Evolutionary conservation across 1,284 basidiomycete genomes (phyloP).

Genomic region (Tylopilus orsonianus): DNA sequence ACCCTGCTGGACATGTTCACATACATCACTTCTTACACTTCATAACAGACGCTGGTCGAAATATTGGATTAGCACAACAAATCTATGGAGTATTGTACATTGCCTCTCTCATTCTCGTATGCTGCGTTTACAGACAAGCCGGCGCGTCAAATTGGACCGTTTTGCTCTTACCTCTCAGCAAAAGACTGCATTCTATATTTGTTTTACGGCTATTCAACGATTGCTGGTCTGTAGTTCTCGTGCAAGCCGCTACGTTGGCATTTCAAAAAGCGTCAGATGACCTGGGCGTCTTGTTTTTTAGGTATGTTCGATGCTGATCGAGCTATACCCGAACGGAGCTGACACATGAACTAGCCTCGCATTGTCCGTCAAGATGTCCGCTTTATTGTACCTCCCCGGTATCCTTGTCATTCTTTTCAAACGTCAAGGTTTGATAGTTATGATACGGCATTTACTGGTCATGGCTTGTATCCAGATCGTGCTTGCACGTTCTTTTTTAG

Average conservation of each 20-base stretch:
- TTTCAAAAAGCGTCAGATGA: slow-evolving; percentile 61
- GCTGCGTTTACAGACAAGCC: slow-evolving; percentile 67
- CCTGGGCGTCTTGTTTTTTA: slow-evolving; percentile 67
- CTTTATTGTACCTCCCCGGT: slow-evolving; percentile 89
- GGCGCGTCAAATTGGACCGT: slow-evolving; percentile 79
- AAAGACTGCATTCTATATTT: slow-evolving; percentile 93
- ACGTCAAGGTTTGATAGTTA: slow-evolving; percentile 61
- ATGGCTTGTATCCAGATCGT: slow-evolving; percentile 59
- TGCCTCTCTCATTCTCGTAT: slow-evolving; percentile 60
- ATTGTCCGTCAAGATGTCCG: slow-evolving; percentile 95
- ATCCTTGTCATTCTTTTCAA: slow-evolving; percentile 80
- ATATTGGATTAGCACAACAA: slow-evolving; percentile 73
- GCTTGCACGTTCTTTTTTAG: slow-evolving; percentile 75
- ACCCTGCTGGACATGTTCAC: slow-evolving; percentile 92
- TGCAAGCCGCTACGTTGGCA: slow-evolving; percentile 61
- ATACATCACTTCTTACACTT: slow-evolving; percentile 76
- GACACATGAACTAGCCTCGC: slow-evolving; percentile 57
- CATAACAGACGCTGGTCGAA: slow-evolving; percentile 61
- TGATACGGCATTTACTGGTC: slow-evolving; percentile 53
- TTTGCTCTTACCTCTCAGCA: slow-evolving; percentile 81
- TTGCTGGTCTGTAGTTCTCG: slow-evolving; percentile 74
- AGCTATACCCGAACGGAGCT: slow-evolving; percentile 2
- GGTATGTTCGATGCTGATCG: slow-evolving; percentile 49
- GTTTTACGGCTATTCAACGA: slow-evolving; percentile 95
- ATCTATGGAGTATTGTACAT: slow-evolving; percentile 79